Base-by-base conservation (phyloP, 306 rosid species). In the Neltuma alba region DNA sequence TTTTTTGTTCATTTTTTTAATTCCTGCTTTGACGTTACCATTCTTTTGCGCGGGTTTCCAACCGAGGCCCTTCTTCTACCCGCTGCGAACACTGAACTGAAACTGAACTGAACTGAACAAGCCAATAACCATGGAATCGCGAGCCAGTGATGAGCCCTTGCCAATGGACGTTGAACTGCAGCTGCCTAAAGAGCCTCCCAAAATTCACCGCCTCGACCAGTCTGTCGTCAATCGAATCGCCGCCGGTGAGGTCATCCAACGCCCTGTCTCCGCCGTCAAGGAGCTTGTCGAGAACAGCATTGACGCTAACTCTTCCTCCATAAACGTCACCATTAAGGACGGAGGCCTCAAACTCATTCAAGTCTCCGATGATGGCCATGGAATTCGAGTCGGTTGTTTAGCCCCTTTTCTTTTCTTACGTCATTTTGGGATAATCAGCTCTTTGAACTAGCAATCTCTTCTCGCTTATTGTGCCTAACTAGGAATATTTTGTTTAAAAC, bases 331-430 rank as follows among this genome's bases (percentile, higher is more conserved):
- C 77, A 84, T 95, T 75, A 91, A 95, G 81, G 97, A 92, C 79
- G 99, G 98, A 8, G 98, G 99, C 64, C 97, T 95, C 76, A 95
- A 92, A 75, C 98, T 91, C 86, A 92, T 94, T 67, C 99, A 94
- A 86, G 89, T 94, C 82, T 89, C 97, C 68, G 99, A 94, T 78
- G 93, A 94, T 76, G 98, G 97, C 81, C 97, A 95, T 65, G 98
- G 98, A 72, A 92, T 95, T 20, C 86, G 93, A 25, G 89, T 38
- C 37, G 1, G 28, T 65, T 36, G 2, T 9, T 36, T 20, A 5
- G 8, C 2, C 47, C 16, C 7, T 65, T 16, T 34, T 18, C 5
- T 63, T 16, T 63, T 63, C 23, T 38, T 34, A 7, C 69, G 3
- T 63, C 42, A 31, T 63, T 33, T 63, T 31, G 25, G 40, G 41